Conservation (phyloP, 1,284 basidiomycete species). For the Schizopora paradoxa region DNA sequence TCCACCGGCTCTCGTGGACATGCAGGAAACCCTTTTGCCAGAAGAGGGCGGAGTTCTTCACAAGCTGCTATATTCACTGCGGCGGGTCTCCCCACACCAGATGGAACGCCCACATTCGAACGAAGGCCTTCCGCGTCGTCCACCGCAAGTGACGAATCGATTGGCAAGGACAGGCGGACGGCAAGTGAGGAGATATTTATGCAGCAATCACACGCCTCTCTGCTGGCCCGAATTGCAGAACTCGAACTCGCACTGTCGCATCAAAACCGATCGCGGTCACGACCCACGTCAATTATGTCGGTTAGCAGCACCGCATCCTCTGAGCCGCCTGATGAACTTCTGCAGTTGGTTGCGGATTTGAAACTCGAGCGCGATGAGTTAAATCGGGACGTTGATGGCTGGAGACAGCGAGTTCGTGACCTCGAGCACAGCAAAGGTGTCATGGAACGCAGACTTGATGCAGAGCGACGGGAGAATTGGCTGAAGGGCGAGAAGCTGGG, state of each 20-base stretch:
- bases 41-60: too few relatives aligned
- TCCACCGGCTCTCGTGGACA: too few relatives aligned
- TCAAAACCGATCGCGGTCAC: slow-evolving; percentile 45
- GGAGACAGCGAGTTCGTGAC: slow-evolving; percentile 63
- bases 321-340: slow-evolving; percentile 67
- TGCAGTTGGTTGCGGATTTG: slow-evolving; percentile 65
- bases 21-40: too few relatives aligned
- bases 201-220: slow-evolving; percentile 72
- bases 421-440: slow-evolving; percentile 52
- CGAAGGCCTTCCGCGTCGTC: slow-evolving; percentile 37
- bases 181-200: slow-evolving; percentile 75
- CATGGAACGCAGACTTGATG: slow-evolving; percentile 59
- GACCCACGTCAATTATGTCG: slow-evolving; percentile 50
- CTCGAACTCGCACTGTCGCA: slow-evolving; percentile 68
- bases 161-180: slow-evolving; percentile 43
- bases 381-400: slow-evolving; percentile 70
- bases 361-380: slow-evolving; percentile 76
- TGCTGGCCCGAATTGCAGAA: slow-evolving; percentile 73
- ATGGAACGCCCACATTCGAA: slow-evolving; percentile 59
- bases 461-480: slow-evolving; percentile 70
- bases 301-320: slow-evolving; percentile 31
- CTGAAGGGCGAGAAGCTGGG: slow-evolving; percentile 60
- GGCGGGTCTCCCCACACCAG: slow-evolving; percentile 60
- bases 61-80: slow-evolving; percentile 34
- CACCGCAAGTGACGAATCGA: slow-evolving; percentile 28